Percentiles rank a stretch among this genome's conserved stretches.
Conservation (phyloP, 2,329 filamentous ascomycete species). For the Diaporthe humulicola region DNA sequence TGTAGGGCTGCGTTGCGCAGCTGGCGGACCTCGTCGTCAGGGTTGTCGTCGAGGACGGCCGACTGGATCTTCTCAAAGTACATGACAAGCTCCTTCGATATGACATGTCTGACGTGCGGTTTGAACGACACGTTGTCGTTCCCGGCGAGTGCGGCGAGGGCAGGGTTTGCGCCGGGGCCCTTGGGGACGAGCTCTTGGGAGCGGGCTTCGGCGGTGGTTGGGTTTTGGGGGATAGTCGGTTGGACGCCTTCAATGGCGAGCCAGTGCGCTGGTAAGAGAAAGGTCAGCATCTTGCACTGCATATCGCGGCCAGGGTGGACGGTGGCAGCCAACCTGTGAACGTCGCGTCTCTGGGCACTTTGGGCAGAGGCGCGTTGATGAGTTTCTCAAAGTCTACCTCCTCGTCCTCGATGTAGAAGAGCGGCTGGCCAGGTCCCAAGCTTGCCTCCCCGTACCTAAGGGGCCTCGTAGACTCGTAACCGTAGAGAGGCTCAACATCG, state of each 20-base stretch:
- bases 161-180: slow-evolving; percentile 87
- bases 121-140: slow-evolving; percentile 88
- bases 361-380: slow-evolving; percentile 95
- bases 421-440: slow-evolving; percentile 89
- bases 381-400: slow-evolving; percentile 99
- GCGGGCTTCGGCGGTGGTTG: slow-evolving; percentile 85
- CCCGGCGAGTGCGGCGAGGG: slow-evolving; percentile 85
- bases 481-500: slow-evolving; percentile 95
- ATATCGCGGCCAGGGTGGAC: neutral
- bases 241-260: slow-evolving; percentile 97
- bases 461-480: slow-evolving; percentile 92
- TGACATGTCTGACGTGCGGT: slow-evolving; percentile 93
- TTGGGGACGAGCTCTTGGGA: slow-evolving; percentile 90
- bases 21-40: slow-evolving; percentile 79
- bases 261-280: slow-evolving; percentile 81
- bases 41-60: slow-evolving; percentile 88
- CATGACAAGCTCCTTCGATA: slow-evolving; percentile 94
- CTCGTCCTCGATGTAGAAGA: slow-evolving; percentile 98
- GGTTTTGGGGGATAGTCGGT: slow-evolving; percentile 96
- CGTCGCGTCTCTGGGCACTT: slow-evolving; percentile 91
- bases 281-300: slow-evolving; percentile 38
- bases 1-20: slow-evolving; percentile 88
- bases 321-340: slow-evolving; percentile 78
- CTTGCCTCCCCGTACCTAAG: slow-evolving; percentile 94
- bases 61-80: slow-evolving; percentile 97